These are phyloP conservation scores for Leccinum fuscescens DNA, from an alignment of 1,284 basidiomycete genomes.

Conservation along the genomic window DNA sequence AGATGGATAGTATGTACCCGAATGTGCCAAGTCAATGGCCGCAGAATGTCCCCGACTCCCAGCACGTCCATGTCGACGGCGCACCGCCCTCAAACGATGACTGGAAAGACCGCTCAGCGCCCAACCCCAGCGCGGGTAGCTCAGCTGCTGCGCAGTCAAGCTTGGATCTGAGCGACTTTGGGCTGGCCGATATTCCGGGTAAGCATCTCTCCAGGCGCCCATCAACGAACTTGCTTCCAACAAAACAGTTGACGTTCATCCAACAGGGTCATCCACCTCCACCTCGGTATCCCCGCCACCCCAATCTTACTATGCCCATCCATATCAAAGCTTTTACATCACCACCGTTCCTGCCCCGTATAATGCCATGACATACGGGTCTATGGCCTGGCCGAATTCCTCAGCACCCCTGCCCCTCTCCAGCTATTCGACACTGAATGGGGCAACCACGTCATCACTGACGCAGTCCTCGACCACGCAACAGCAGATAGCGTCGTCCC, in stretches of 20 bases:
- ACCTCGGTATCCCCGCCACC: conserved; percentile 41
- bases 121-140: conserved; percentile 28
- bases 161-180: conserved; percentile 47
- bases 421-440: conserved; percentile 71
- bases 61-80: conserved; percentile 40
- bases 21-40: conserved; percentile 56
- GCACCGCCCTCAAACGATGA: conserved; percentile 38
- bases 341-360: conserved; percentile 47
- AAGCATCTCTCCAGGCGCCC: conserved; percentile 34
- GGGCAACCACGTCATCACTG: conserved; percentile 49
- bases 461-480: conserved; percentile 34
- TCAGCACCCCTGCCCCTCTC: conserved; percentile 59
- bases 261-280: conserved; percentile 34
- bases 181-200: conserved; percentile 38
- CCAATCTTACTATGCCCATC: conserved; percentile 37
- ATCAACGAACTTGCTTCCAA: conserved; percentile 6
- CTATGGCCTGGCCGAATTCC: conserved; percentile 44
- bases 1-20: conserved; percentile 51
- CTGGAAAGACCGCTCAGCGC: conserved; percentile 46
- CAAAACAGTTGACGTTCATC: conserved; percentile 19
- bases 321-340: conserved; percentile 41
- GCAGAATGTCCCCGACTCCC: conserved; percentile 40
- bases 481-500: conserved; percentile 31
- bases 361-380: conserved; percentile 51
- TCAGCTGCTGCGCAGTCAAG: conserved; percentile 33